phyloP scores from a whole-genome alignment of 345 rosid genomes.

The Bruguiera sexangula region DNA sequence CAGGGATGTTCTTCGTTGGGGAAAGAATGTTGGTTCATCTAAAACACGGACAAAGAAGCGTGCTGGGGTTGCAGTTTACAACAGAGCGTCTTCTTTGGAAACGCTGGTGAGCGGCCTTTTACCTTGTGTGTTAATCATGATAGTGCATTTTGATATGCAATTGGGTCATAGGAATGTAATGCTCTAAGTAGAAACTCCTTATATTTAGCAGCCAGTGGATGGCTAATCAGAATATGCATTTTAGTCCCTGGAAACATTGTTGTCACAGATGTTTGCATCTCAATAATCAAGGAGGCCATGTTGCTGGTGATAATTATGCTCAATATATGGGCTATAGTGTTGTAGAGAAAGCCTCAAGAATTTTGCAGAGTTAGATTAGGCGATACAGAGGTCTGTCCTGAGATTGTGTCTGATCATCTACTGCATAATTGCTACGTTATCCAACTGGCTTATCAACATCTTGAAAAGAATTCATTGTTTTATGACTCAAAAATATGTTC shows the following conservation, averaged over 20 bases:
- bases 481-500: slow-evolving; percentile 3
- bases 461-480: neutral
- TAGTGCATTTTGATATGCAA: neutral
- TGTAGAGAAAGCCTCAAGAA: neutral
- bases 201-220: neutral
- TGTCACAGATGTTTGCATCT: neutral
- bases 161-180: neutral
- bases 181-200: neutral
- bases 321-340: neutral
- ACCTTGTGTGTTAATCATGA: slow-evolving; percentile 9
- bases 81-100: slow-evolving; percentile 68
- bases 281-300: neutral
- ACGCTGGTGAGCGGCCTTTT: slow-evolving; percentile 43
- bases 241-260: neutral
- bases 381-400: neutral
- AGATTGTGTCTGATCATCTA: neutral
- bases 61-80: slow-evolving; percentile 59
- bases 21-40: slow-evolving; percentile 51
- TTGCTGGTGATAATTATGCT: neutral
- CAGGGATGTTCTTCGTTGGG: slow-evolving; percentile 65
- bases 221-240: neutral
- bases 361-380: neutral
- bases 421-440: neutral
- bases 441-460: neutral
- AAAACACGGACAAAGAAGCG: slow-evolving; percentile 56